Conservation (phyloP, 2,329 filamentous ascomycete species). For the Emergomyces pasteurianus region DNA sequence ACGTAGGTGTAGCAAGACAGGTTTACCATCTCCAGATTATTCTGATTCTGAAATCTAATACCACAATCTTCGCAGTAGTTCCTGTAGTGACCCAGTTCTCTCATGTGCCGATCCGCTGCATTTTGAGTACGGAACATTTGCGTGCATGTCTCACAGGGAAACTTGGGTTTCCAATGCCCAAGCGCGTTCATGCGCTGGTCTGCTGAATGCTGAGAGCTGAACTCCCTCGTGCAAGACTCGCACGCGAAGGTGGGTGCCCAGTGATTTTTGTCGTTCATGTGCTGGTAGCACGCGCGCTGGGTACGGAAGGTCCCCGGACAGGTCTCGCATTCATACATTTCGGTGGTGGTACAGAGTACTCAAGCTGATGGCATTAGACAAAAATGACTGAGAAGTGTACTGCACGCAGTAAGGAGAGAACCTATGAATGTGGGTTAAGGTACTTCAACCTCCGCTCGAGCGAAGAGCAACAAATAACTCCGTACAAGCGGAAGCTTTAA, state of each 20-base stretch:
- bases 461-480: no score
- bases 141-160: constrained; percentile 20
- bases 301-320: constrained; percentile 12
- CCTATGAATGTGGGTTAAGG: no score
- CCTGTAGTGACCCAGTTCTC: constrained; percentile 15
- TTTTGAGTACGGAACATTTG: constrained; percentile 10
- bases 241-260: constrained; percentile 18
- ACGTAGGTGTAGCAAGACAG: no score
- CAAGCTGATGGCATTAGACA: no score
- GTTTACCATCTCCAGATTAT: constrained; percentile 21
- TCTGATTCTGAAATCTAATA: constrained; percentile 20
- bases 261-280: constrained; percentile 16
- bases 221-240: constrained; percentile 19
- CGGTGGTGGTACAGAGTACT: no score
- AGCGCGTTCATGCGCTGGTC: constrained; percentile 22
- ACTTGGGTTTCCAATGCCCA: constrained; percentile 17
- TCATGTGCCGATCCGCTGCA: constrained; percentile 19
- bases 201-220: constrained; percentile 14
- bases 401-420: no score
- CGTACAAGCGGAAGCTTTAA: no score
- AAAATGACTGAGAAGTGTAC: no score
- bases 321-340: constrained; percentile 14
- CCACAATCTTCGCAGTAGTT: constrained; percentile 22
- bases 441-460: no score
- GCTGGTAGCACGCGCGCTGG: constrained; percentile 9